Percentiles rank a stretch among this genome's conserved stretches.
Evolutionary conservation across 2,329 filamentous ascomycete genomes (phyloP).

Genomic region (Apiospora saccharicola): DNA sequence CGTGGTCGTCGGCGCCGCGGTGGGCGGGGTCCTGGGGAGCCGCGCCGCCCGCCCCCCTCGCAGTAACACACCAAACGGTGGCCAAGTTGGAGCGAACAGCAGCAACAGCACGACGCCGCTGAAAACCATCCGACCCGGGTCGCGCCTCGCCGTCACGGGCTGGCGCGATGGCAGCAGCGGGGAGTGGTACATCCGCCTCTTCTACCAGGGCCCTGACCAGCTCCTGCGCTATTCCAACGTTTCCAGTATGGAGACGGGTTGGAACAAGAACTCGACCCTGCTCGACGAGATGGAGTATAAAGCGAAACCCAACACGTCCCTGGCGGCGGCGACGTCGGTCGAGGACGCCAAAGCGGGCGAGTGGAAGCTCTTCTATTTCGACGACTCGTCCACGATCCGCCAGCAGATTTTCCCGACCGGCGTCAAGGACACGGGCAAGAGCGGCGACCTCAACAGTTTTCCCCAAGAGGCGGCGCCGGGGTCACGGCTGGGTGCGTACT

Average conservation of each 20-base stretch:
- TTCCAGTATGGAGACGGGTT: slow-evolving; percentile 17
- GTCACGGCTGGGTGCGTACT: slow-evolving; percentile 25
- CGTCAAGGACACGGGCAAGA: background rate
- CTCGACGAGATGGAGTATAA: slow-evolving; percentile 15
- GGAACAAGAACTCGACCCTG: slow-evolving; percentile 1
- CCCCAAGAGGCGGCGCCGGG: background rate
- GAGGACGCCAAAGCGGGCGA: background rate
- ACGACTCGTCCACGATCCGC: slow-evolving; percentile 8
- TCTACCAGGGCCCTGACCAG: slow-evolving; percentile 28
- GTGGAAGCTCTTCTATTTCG: slow-evolving; percentile 23
- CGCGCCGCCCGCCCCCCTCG: too few relatives aligned
- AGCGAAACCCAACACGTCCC: slow-evolving; percentile 12
- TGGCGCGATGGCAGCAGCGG: slow-evolving; percentile 19
- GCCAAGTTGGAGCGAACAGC: too few relatives aligned
- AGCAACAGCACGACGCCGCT: background rate
- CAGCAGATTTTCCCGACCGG: slow-evolving; percentile 2
- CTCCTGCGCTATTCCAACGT: slow-evolving; percentile 18
- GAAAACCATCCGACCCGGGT: slow-evolving; percentile 9
- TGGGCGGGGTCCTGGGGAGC: too few relatives aligned
- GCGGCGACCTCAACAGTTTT: slow-evolving; percentile 20
- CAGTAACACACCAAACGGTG: too few relatives aligned
- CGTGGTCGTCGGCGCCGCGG: too few relatives aligned
- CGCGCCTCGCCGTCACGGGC: slow-evolving; percentile 23
- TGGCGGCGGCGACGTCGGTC: slow-evolving; percentile 23
- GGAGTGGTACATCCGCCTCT: slow-evolving; percentile 11